Evolutionary conservation across 306 rosid species (phyloP).

Genomic region (Clitoria ternatea): DNA sequence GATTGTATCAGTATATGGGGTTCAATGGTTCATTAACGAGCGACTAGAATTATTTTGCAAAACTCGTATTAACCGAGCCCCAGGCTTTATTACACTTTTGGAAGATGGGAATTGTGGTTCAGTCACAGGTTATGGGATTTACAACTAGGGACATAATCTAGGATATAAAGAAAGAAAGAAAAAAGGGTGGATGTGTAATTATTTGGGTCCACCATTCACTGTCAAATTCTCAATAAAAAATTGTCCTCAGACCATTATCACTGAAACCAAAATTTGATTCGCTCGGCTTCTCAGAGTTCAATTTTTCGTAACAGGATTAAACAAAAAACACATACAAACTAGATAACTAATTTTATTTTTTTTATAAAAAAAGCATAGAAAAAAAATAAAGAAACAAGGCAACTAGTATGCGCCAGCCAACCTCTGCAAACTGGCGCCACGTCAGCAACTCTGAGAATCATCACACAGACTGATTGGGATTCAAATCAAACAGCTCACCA

Average conservation of each 20-base stretch:
- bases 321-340: background rate
- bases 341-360: background rate
- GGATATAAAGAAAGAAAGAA: background rate
- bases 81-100: background rate
- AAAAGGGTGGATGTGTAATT: background rate
- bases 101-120: background rate
- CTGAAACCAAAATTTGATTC: background rate
- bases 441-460: slow-evolving; percentile 26
- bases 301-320: background rate
- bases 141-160: background rate
- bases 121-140: background rate
- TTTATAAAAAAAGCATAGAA: background rate
- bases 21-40: slow-evolving; percentile 2
- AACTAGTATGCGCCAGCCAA: background rate
- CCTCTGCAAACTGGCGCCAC: slow-evolving; percentile 34
- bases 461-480: slow-evolving; percentile 31
- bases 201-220: slow-evolving; percentile 15
- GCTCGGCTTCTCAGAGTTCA: background rate
- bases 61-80: background rate
- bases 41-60: background rate
- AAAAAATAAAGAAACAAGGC: background rate
- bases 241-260: background rate
- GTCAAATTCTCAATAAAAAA: background rate
- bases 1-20: background rate
- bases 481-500: slow-evolving; percentile 25